Base-by-base conservation (phyloP, 371 early-diverging fungal genomes). In the Apophysomyces elegans region DNA sequence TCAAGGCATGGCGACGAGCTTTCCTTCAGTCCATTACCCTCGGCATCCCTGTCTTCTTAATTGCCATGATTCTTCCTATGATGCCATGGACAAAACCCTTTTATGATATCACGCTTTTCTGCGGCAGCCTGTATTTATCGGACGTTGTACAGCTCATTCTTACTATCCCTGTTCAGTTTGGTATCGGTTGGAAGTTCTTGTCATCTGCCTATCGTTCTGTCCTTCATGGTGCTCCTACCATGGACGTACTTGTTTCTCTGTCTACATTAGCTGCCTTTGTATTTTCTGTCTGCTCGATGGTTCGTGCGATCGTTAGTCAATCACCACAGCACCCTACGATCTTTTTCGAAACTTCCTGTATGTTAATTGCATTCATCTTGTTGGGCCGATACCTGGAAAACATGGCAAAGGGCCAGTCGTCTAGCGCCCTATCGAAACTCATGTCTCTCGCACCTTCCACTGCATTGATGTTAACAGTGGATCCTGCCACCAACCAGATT, bases 231-330 rank as follows among this genome's bases (percentile, higher is more conserved):
- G 86, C 86, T 38, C 92, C 96, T 57, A 98, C 95, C 35, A 98
- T 98, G 99, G 99, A 98, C 74, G 96, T 96, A n/a, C 78, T 98
- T 36, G 87, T 98, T 12, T 84, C 91, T 0, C 70, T 96, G 3
- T 95, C 97, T 14, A 97, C 99, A 0, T 67, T 92, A 39, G 80
- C 91, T 16, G 92, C 98, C 0, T 98, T 91, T 66, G 64, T 84
- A 13, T 96, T 94, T 71, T 82, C 90, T 1, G 67, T 91, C 37
- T 62, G 88, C 16, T 83, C 90, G 59, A 85, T 94, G 72, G 4
- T 85, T 5, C 79, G 84, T 67, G 72, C 84, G 0, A 62, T 85
- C 13, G 59, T 74, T n/a, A 63, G 74, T 9, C 76, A 80, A 44
- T 59, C 71, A 12, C 70, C 84, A 32, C 77, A 74, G n/a, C 80